phyloP scores from a whole-genome alignment of 805 yeast species.

The Myxozyma neotropica region DNA sequence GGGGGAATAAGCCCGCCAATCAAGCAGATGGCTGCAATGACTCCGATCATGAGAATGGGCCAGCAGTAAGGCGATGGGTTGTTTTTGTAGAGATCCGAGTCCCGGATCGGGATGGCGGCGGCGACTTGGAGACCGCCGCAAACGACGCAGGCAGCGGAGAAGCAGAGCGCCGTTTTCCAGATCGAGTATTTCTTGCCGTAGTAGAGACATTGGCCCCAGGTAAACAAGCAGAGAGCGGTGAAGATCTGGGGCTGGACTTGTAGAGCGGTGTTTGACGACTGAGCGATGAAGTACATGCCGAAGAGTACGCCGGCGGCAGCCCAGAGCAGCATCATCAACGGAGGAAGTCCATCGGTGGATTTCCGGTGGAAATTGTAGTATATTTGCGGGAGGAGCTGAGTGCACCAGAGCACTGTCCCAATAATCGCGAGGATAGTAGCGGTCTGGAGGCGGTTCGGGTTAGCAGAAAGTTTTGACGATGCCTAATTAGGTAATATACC shows the following conservation, averaged over 20 bases:
- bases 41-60: conserved; percentile 82
- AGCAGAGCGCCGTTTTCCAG: conserved; percentile 45
- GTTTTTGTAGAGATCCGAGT: conserved; percentile 1
- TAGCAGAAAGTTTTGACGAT: too few relatives aligned
- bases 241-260: conserved; percentile 88
- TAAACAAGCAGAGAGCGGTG: conserved; percentile 63
- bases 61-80: conserved; percentile 56
- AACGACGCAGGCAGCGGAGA: conserved; percentile 47
- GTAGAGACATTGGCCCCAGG: conserved; percentile 68
- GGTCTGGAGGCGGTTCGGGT: neutral
- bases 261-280: conserved; percentile 71
- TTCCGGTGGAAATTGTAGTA: conserved; percentile 71
- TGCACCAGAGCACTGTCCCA: conserved; percentile 91
- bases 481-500: neutral
- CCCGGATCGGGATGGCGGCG: conserved; percentile 62
- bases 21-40: conserved; percentile 72
- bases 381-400: conserved; percentile 87
- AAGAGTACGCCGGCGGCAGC: conserved; percentile 79
- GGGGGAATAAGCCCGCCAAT: conserved; percentile 86
- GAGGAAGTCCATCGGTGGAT: conserved; percentile 85
- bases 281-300: conserved; percentile 76
- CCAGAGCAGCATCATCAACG: conserved; percentile 87
- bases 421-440: conserved; percentile 65
- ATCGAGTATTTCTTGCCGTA: conserved; percentile 46
- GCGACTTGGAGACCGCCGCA: conserved; percentile 69